Evolutionary conservation across 805 yeast genomes (phyloP).

Genomic region (Yamadazyma olivae): DNA sequence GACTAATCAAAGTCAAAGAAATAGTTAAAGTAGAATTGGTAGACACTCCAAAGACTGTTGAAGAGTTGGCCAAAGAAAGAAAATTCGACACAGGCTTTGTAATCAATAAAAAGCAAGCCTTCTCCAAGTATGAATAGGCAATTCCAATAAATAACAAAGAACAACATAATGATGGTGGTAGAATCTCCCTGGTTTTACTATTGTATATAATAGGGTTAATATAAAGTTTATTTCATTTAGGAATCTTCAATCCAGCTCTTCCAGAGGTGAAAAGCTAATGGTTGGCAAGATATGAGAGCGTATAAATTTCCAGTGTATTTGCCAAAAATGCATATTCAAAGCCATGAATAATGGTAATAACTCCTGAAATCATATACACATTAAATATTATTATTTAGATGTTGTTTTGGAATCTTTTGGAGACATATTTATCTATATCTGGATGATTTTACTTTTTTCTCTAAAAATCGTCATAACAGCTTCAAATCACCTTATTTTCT

Average conservation of each 20-base stretch:
- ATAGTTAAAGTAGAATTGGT: constrained; percentile 78
- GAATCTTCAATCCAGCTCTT: background rate
- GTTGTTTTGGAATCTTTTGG: no score
- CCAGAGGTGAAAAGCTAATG: no score
- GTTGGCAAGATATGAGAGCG: no score
- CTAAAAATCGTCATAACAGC: no score
- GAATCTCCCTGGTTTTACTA: background rate
- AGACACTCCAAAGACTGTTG: constrained; percentile 47
- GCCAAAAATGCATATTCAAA: no score
- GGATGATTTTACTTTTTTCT: no score
- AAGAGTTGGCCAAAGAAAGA: constrained; percentile 53
- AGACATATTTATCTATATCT: no score
- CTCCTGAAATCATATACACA: no score
- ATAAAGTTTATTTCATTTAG: constrained; percentile 2
- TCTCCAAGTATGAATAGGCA: constrained; percentile 7
- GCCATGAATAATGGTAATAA: no score
- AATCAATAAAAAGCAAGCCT: constrained; percentile 12
- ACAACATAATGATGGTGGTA: background rate
- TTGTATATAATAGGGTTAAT: constrained; percentile 3
- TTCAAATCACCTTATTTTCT: no score
- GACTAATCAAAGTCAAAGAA: constrained; percentile 79
- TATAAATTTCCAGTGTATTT: no score
- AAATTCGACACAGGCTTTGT: constrained; percentile 64
- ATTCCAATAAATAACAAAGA: background rate
- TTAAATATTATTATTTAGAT: no score